Conservation (phyloP, 2,329 filamentous ascomycete species). For the Grosmannia serpens region DNA sequence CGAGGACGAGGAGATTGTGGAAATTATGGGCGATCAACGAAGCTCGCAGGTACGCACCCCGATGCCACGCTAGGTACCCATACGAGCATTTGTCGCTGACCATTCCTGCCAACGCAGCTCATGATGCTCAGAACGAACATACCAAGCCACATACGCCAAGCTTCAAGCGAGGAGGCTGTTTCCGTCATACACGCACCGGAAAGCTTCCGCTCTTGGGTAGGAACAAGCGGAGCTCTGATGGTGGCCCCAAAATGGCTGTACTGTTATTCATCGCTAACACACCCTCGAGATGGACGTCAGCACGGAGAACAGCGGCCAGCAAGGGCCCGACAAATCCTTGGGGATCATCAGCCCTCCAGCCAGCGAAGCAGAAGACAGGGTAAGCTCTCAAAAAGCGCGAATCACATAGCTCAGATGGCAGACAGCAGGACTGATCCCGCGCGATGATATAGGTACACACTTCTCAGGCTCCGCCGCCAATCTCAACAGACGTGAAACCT, state of each 20-base stretch:
- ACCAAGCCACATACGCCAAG: conserved; percentile 43
- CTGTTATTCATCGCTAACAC: neutral
- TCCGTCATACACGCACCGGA: conserved; percentile 88
- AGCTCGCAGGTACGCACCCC: conserved; percentile 12
- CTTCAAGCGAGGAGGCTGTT: conserved; percentile 62
- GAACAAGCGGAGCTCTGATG: conserved; percentile 12
- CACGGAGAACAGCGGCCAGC: neutral
- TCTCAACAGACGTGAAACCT: conserved; percentile 64
- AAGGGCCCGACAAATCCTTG: conserved; percentile 15
- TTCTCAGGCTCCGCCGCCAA: conserved; percentile 46
- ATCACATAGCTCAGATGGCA: neutral
- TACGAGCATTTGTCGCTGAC: neutral
- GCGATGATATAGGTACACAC: neutral
- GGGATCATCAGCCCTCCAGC: conserved; percentile 23
- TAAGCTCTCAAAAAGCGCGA: conserved; percentile 11
- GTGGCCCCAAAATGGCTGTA: neutral
- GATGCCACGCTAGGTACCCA: too few species aligned
- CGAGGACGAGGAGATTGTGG: conserved; percentile 51
- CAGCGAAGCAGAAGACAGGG: conserved; percentile 25
- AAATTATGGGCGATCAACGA: neutral
- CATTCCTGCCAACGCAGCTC: conserved; percentile 23
- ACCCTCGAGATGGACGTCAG: conserved; percentile 5
- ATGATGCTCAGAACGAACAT: conserved; percentile 45
- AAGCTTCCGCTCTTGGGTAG: conserved; percentile 71
- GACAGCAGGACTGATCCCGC: neutral